Conservation (phyloP, 306 rosid species). For the Prunus padus region DNA sequence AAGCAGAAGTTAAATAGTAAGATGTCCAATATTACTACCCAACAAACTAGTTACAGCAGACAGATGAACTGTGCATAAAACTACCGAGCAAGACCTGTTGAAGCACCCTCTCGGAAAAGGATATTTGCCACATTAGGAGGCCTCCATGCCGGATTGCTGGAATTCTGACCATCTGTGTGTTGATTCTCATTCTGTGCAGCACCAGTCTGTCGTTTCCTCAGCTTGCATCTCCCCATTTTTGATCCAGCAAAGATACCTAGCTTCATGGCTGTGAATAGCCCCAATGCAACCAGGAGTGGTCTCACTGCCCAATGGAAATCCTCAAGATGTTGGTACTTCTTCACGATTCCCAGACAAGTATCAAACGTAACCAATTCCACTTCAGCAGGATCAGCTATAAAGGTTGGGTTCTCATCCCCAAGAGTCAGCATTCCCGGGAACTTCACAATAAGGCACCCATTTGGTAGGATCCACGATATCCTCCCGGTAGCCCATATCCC, state of each 20-base stretch:
- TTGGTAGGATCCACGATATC: constrained; percentile 78
- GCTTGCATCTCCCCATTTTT: constrained; percentile 47
- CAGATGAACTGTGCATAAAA: constrained; percentile 1
- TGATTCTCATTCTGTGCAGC: constrained; percentile 42
- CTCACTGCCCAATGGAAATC: constrained; percentile 90
- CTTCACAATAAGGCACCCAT: constrained; percentile 74
- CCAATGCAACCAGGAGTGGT: constrained; percentile 68
- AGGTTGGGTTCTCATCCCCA: constrained; percentile 48
- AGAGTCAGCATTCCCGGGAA: constrained; percentile 72
- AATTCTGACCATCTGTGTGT: constrained; percentile 46
- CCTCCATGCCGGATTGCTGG: constrained; percentile 56
- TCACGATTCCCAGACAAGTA: constrained; percentile 63
- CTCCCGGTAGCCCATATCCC: constrained; percentile 67
- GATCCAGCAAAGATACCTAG: constrained; percentile 58
- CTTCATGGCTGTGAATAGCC: constrained; percentile 71
- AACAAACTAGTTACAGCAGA: constrained; percentile 22
- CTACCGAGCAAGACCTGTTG: constrained; percentile 38
- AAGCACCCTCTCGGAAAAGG: constrained; percentile 57
- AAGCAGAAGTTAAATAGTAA: not conserved
- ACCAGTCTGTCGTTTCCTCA: constrained; percentile 36
- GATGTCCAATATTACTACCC: constrained; percentile 9
- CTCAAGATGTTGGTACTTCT: constrained; percentile 85
- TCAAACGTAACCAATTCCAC: constrained; percentile 65
- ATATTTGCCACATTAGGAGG: constrained; percentile 63
- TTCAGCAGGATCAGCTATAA: constrained; percentile 84